phyloP scores from a whole-genome alignment of 495 filamentous ascomycete genomes.

The Hypoxylon lienhwacheense region DNA sequence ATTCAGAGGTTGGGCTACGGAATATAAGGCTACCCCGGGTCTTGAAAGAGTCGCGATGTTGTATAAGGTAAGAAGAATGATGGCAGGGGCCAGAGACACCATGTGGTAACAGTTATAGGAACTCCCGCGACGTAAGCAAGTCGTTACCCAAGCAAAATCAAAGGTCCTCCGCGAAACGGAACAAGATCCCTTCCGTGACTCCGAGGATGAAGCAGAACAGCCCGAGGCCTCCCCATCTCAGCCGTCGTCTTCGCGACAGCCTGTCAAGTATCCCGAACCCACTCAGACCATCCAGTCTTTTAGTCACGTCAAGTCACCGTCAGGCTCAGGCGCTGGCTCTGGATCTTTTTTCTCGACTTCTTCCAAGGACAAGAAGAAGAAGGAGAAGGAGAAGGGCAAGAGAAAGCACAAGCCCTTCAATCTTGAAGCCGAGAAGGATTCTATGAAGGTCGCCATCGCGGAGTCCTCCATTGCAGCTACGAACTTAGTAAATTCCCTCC shows the following conservation, averaged over 20 bases:
- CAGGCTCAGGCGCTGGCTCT: constrained; percentile 40
- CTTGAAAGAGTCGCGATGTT: constrained; percentile 77
- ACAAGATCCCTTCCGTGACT: constrained; percentile 59
- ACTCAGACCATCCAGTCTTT: constrained; percentile 41
- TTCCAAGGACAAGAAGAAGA: constrained; percentile 52
- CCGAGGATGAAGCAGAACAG: constrained; percentile 57
- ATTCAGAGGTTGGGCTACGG: constrained; percentile 83
- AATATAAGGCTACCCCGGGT: constrained; percentile 79
- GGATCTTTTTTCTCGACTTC: constrained; percentile 36
- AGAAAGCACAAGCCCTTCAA: constrained; percentile 67
- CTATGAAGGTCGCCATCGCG: constrained; percentile 80
- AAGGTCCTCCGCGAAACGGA: constrained; percentile 80
- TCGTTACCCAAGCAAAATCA: constrained; percentile 69
- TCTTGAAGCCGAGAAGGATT: constrained; percentile 82
- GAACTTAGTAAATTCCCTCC: constrained; percentile 85
- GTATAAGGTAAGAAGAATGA: constrained; percentile 59
- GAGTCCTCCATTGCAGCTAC: constrained; percentile 85
- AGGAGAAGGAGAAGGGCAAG: constrained; percentile 51
- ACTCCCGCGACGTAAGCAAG: constrained; percentile 57
- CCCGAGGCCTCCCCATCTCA: constrained; percentile 23
- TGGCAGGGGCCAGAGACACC: not conserved
- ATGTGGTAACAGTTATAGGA: constrained; percentile 41
- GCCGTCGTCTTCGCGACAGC: constrained; percentile 38
- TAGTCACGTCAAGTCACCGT: constrained; percentile 36
- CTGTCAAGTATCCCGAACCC: constrained; percentile 38